Evolutionary conservation across 2,329 filamentous ascomycete species (phyloP).

Genomic region (Exserohilum turcica): DNA sequence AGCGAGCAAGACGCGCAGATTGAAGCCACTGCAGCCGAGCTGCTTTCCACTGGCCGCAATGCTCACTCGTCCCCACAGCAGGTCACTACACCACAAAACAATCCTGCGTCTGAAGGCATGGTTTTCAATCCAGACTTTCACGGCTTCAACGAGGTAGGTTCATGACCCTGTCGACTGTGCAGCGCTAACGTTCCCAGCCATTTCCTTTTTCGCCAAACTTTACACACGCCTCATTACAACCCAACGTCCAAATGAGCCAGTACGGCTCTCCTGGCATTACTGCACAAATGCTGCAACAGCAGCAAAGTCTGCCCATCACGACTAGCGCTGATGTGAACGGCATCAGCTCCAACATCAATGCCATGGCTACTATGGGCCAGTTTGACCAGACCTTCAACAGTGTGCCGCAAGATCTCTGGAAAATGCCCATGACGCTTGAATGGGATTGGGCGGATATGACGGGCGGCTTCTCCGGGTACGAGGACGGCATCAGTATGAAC

Average conservation of each 20-base stretch:
- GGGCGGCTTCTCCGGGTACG: constrained; percentile 40
- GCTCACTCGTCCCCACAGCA: constrained; percentile 37
- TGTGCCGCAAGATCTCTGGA: constrained; percentile 90
- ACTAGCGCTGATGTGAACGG: constrained; percentile 28
- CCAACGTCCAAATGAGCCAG: constrained; percentile 33
- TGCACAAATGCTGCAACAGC: constrained; percentile 38
- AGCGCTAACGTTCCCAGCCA: constrained; percentile 35
- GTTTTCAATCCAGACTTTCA: constrained; percentile 46
- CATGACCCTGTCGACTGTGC: fast-evolving
- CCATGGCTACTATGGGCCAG: constrained; percentile 45
- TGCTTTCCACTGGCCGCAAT: constrained; percentile 38
- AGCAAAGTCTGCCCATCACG: constrained; percentile 31
- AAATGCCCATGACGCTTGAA: constrained; percentile 93
- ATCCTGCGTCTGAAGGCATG: constrained; percentile 24
- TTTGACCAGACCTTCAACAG: constrained; percentile 77
- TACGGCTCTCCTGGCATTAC: constrained; percentile 41
- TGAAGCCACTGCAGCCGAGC: constrained; percentile 44
- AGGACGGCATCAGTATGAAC: constrained; percentile 48
- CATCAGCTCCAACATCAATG: constrained; percentile 33
- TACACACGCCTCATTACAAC: constrained; percentile 45
- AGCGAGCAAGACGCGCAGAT: constrained; percentile 54
- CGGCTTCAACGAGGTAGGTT: constrained; percentile 46
- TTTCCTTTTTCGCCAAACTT: constrained; percentile 50
- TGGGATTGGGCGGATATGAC: constrained; percentile 74
- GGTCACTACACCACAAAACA: constrained; percentile 25